Evolutionary conservation across 768 basidiomycete genomes (phyloP), one percentile per base, ranked within the genome.

Genomic region (Tricholoma flavovirens): DNA sequence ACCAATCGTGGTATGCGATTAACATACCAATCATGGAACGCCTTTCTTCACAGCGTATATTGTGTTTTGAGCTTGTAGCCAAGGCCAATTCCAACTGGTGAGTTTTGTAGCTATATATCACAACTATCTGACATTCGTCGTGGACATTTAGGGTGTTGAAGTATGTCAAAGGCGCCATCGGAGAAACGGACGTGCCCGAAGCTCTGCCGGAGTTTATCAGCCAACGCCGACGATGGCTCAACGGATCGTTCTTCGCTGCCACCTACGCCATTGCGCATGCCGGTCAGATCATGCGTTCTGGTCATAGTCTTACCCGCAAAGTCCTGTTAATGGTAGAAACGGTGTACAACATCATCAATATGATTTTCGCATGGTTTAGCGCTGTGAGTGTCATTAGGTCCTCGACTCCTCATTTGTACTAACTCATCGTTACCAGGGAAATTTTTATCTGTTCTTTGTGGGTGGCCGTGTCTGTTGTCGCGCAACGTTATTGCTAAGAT

Each of bases 151-250:
- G 96, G 96, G 79, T 92, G n/a, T 80, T 99, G 51, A 92, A 90
- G 77, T 99, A 97, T 65, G 94, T 98, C 64, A 92, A 92, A 68
- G 89, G 90, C 24, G 94, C 95, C 3, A 83, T 91, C 51, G 95
- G 87, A 15, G 90, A 93, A 68, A 96, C 93, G 0, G 94, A 98
- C 69, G 95, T 98, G 5, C 95, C 95, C 2, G 95, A 96, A 64
- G 81, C 84, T 1, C 81, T 97, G 14, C 86, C 94, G 3, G 96
- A 98, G 70, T 98, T 97, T 68, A 98, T 97, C 66, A 81, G 82
- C 56, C 96, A 98, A 64, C 85, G 94, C 5, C 81, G 93, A 50
- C 83, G 93, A 61, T 95, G 87, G 89, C 77, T 91, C 4, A 90
- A 91, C 60, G 95, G 96, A 1, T 95, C 92, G 1, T 93, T 98